These are phyloP conservation scores for Termitomyces sp. DNA, from an alignment of 768 basidiomycete genomes.

Conservation along the genomic window DNA sequence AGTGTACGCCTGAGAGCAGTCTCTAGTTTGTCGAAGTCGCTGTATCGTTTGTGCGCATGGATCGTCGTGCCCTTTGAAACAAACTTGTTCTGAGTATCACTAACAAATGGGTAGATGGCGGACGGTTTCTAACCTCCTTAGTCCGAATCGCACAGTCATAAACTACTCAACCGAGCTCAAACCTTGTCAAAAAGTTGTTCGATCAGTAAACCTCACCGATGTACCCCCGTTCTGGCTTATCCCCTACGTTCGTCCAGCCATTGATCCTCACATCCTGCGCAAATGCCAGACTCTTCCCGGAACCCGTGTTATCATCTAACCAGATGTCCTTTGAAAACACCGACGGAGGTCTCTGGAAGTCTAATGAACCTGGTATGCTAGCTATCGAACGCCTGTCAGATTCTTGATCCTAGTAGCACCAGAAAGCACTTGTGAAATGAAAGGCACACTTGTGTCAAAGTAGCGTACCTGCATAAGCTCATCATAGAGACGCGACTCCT, in stretches of 20 bases:
- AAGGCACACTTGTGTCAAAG: neutral
- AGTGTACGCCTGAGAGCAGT: conserved; percentile 41
- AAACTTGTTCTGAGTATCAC: neutral
- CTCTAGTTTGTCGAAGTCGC: conserved; percentile 55
- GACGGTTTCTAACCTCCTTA: conserved; percentile 38
- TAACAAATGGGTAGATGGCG: no score
- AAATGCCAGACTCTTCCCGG: conserved; percentile 49
- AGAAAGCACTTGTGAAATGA: neutral
- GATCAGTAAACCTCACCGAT: conserved; percentile 37
- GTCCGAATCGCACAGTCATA: conserved; percentile 70
- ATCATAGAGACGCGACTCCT: conserved; percentile 63
- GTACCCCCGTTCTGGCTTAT: conserved; percentile 58
- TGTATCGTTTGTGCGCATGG: conserved; percentile 65
- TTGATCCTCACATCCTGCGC: conserved; percentile 60
- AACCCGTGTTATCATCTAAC: conserved; percentile 57
- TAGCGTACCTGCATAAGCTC: conserved; percentile 41
- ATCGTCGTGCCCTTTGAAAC: conserved; percentile 49
- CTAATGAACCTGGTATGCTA: conserved; percentile 19
- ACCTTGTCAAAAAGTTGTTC: neutral
- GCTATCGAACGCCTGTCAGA: conserved; percentile 9
- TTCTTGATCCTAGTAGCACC: conserved; percentile 12
- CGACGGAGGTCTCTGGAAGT: conserved; percentile 37
- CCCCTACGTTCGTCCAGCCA: conserved; percentile 73
- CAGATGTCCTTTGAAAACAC: conserved; percentile 68
- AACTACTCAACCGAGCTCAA: conserved; percentile 28